Base-by-base conservation (phyloP, 192 early-diverging fungal genomes). In the Podila verticillata region DNA sequence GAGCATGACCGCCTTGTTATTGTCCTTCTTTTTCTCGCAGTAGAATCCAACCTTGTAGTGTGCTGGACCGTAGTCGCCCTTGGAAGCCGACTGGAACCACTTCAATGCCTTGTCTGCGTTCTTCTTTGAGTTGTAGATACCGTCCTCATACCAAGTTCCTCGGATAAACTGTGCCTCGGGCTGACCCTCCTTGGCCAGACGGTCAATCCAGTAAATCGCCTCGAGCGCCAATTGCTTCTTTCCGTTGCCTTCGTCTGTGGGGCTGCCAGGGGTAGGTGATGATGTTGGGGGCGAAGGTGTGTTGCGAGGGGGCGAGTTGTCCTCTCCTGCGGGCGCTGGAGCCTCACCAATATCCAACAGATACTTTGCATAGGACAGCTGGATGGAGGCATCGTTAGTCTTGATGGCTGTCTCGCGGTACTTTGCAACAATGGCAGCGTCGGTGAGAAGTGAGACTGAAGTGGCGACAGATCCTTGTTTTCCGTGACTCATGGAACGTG, bases 381-480 rank as follows among this genome's bases (percentile, higher is more conserved):
- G 93, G 48, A 90, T 89, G 28, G 88, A 81, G 26, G 87, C 82
- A 79, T 95, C 91, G 69, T 91, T 90, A 36, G 93, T 93, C 74
- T 93, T 93, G 74, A 87, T 90, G 13, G 93, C 94, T 56, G 90
- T 89, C 51, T 93, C 90, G 7, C 93, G 91, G 72, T 93, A 95
- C 69, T 87, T 92, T 62, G 89, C 88, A 48, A 92, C 74, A 17
- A 79, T 56, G n/a, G 69, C 65, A 12, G 75, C 69, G 63, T 79
- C 75, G 1, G 75, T 72, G 13, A 78, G 58, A 9, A 79, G 58
- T 2, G 75, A 79, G 59, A 79, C 51, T 28, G 75, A 79, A 35
- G 70, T 79, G 22, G 62, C 67, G 15, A 61, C 57, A n/a, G 63
- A 62, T 7, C 58, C 48, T n/a, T 58, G 67, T 31, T 51, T 67